A percentile compares a stretch with the other conserved stretches of the same genome.
These are phyloP conservation scores for Wickerhamiella musiphila DNA, from an alignment of 805 yeast species.

Conservation along the genomic window DNA sequence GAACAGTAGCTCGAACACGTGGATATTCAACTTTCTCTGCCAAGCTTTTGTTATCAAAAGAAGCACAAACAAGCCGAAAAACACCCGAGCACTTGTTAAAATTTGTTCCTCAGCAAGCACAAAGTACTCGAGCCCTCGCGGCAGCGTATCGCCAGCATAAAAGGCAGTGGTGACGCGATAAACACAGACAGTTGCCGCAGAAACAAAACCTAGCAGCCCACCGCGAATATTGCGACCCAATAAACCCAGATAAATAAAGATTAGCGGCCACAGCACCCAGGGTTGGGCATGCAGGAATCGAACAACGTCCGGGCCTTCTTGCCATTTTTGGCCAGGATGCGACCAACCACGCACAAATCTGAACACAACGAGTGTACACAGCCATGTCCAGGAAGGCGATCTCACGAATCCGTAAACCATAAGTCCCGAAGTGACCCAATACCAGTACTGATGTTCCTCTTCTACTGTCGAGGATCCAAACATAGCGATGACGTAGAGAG, in stretches of 20 bases:
- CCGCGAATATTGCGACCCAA: background rate
- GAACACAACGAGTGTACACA: constrained; percentile 14
- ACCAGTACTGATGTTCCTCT: constrained; percentile 95
- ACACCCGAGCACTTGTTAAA: constrained; percentile 7
- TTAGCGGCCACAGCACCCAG: constrained; percentile 10
- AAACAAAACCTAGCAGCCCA: constrained; percentile 24
- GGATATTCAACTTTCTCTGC: background rate
- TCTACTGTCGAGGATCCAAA: constrained; percentile 86
- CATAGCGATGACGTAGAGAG: constrained; percentile 34
- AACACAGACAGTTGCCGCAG: constrained; percentile 29
- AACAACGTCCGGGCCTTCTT: constrained; percentile 32
- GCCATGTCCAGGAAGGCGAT: constrained; percentile 4
- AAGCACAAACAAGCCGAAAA: constrained; percentile 3
- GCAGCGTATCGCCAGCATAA: constrained; percentile 38
- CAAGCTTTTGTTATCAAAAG: constrained; percentile 4
- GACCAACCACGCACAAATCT: constrained; percentile 70
- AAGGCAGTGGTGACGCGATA: constrained; percentile 40
- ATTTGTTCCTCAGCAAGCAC: constrained; percentile 13
- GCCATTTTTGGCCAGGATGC: constrained; percentile 73
- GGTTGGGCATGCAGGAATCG: constrained; percentile 23
- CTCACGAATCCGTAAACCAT: constrained; percentile 5
- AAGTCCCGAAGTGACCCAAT: constrained; percentile 42
- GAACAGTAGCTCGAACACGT: constrained; percentile 19
- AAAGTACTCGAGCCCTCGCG: constrained; percentile 21
- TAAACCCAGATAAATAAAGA: background rate